Base-by-base conservation (phyloP, 208 protist genomes). In the Blechomonas ayalai region DNA sequence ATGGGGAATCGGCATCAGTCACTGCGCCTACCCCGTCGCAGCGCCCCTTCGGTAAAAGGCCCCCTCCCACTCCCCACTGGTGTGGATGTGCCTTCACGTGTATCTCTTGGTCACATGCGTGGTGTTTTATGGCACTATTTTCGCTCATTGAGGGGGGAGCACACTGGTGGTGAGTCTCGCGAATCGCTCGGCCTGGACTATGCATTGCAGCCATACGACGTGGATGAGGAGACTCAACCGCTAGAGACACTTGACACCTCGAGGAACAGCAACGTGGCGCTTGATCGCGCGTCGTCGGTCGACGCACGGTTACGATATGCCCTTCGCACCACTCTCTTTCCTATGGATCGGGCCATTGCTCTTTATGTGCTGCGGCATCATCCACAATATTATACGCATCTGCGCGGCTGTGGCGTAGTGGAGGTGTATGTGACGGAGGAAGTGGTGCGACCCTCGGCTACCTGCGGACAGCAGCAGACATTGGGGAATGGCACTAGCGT, bases 331-430 rank as follows among this genome's bases (percentile, higher is more conserved):
- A 59, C 46, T 22, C 40, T 88, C 23, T 82, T 67, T 39, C 44
- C 70, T 1, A 43, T 73, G 12, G 79, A 88, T 49, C 62, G 54
- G 4, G 58, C 56, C 0, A 56, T 69, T 2, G 46, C 63, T 8
- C 45, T 73, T 18, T 79, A 67, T 39, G 73, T 88, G 0, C 33
- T 83, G 42, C 67, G 72, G 8, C 79, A 88, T 42, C 79, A 88
- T 49, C 74, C 74, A 10, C 64, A 74, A 20, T 88, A 79, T 46
- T 69, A 67, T 52, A 71, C 53, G 13, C 48, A 67, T 1, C 22
- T 88, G 23, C 51, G 49, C 1, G 79, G 79, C 0, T 88, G 79
- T 31, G 79, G 79, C 13, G 57, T 88, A 38, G 62, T 40, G 31
- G 62, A 88, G 29, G 50, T 83, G 10, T 75, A 66, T 42, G 67